phyloP scores from a whole-genome alignment of 2,329 filamentous ascomycete genomes.

The Ophiocordyceps robertsii region DNA sequence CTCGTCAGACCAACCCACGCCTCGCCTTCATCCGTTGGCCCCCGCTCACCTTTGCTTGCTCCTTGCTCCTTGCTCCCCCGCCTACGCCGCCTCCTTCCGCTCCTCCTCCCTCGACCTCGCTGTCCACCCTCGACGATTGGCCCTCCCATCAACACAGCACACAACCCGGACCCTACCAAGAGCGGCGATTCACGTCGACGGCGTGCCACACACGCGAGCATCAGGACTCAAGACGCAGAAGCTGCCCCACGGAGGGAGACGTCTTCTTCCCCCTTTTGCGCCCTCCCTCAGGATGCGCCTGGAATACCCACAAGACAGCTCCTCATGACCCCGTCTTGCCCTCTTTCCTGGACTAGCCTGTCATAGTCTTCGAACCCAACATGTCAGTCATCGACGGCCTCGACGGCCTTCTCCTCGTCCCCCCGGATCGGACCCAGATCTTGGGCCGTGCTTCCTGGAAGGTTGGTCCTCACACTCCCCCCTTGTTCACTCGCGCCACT shows the following conservation, averaged over 20 bases:
- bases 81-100: no score
- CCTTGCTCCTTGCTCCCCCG: no score
- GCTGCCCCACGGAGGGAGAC: no score
- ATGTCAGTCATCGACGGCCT: slow-evolving; percentile 20
- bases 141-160: no score
- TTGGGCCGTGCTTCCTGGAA: slow-evolving; percentile 39
- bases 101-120: no score
- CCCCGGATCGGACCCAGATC: slow-evolving; percentile 36
- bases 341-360: not conserved
- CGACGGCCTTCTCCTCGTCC: slow-evolving; percentile 34
- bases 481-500: not conserved
- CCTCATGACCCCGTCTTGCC: not conserved
- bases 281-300: not conserved
- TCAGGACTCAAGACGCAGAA: not conserved
- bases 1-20: no score
- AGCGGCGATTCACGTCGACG: no score
- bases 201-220: not conserved
- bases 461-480: slow-evolving; percentile 18
- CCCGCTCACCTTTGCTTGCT: no score
- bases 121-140: no score
- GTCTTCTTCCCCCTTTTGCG: not conserved
- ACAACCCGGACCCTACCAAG: no score
- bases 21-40: no score
- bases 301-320: not conserved
- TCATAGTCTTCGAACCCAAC: not conserved